A percentile compares a stretch with the other conserved stretches of the same genome.
Conservation (phyloP, 805 yeast species). For the Phaffomyces opuntiae region DNA sequence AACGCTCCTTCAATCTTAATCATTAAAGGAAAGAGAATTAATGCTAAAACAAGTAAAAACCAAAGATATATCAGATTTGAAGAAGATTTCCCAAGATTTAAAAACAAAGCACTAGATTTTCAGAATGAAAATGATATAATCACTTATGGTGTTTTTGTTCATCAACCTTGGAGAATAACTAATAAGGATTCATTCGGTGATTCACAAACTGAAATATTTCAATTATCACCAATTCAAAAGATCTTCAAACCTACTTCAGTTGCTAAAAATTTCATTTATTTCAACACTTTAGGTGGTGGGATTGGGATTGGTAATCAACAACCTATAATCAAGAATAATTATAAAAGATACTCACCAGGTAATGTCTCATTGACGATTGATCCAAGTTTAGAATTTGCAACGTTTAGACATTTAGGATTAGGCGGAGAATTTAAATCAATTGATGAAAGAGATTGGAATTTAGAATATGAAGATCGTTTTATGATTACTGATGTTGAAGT, state of each 20-base stretch:
- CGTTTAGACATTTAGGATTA: conserved; percentile 60
- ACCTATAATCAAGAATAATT: conserved; percentile 44
- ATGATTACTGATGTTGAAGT: conserved; percentile 74
- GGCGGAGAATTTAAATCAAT: conserved; percentile 45
- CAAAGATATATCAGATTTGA: conserved; percentile 46
- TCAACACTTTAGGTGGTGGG: conserved; percentile 71
- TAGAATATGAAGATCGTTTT: conserved; percentile 62
- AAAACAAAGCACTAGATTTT: conserved; percentile 16
- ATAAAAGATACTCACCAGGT: conserved; percentile 53
- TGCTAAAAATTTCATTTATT: conserved; percentile 45
- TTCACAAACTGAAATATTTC: conserved; percentile 47
- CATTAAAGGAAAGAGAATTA: conserved; percentile 47
- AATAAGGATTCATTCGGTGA: conserved; percentile 71
- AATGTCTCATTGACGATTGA: conserved; percentile 77
- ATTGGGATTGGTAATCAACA: conserved; percentile 75
- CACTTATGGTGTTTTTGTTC: conserved; percentile 57
- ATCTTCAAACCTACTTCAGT: conserved; percentile 34
- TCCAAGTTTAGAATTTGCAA: conserved; percentile 70
- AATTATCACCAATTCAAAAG: conserved; percentile 60
- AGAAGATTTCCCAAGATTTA: conserved; percentile 39
- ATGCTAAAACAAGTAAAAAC: conserved; percentile 21
- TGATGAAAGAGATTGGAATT: conserved; percentile 11
- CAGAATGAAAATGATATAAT: conserved; percentile 34
- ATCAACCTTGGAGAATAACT: conserved; percentile 72
- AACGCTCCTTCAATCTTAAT: conserved; percentile 74